These are phyloP conservation scores for Trichosporon asahii DNA, from an alignment of 1,284 basidiomycete species.

Conservation along the genomic window DNA sequence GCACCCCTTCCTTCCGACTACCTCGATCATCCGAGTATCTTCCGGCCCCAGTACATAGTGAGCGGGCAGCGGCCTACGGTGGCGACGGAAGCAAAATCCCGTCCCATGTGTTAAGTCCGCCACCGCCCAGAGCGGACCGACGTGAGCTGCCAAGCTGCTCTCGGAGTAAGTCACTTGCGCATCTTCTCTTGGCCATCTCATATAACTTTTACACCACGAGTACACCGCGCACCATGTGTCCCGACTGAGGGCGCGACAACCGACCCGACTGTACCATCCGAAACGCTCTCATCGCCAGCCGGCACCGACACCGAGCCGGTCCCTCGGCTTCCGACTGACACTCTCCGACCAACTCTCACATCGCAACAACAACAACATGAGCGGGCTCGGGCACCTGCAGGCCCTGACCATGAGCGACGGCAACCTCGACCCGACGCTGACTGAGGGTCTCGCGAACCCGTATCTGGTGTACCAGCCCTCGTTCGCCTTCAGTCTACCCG, in stretches of 20 bases:
- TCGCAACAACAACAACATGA: not conserved
- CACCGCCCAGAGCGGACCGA: not conserved
- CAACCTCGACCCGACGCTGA: not conserved
- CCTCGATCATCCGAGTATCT: not conserved
- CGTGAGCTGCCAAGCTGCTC: not conserved
- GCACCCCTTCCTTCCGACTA: not conserved
- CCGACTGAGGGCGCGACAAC: not conserved
- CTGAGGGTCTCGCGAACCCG: conserved; percentile 57
- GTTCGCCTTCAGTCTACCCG: conserved; percentile 80
- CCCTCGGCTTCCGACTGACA: not conserved
- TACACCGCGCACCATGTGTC: not conserved
- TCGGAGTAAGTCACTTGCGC: not conserved
- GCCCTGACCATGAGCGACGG: not conserved
- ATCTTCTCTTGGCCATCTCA: not conserved
- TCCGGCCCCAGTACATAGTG: not conserved
- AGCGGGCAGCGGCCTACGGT: not conserved
- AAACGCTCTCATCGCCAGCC: not conserved
- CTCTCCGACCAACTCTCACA: not conserved
- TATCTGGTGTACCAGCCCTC: conserved; percentile 70
- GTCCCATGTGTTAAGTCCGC: too few species aligned
- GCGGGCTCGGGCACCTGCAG: not conserved
- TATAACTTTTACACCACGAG: not conserved
- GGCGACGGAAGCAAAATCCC: not conserved
- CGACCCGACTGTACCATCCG: not conserved
- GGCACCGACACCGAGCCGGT: not conserved